phyloP scores from a whole-genome alignment of 768 basidiomycete species.

The Suillus weaverae region DNA sequence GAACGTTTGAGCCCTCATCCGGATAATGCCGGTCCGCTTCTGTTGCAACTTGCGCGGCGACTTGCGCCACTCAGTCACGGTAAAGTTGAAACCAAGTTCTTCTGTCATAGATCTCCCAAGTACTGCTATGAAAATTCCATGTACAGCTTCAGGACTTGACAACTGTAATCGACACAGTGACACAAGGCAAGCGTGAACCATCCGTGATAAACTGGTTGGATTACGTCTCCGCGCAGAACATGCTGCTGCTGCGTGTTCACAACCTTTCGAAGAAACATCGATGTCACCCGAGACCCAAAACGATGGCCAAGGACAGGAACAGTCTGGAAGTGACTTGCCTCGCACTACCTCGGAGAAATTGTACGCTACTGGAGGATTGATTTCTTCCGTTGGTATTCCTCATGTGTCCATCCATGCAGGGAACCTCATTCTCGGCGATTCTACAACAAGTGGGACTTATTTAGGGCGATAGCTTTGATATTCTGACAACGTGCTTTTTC shows the following conservation, averaged over 20 bases:
- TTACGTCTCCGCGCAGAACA: not conserved
- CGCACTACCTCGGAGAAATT: not conserved
- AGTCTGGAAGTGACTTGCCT: not conserved
- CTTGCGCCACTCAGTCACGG: no score
- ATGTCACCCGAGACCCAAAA: not conserved
- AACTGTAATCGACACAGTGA: not conserved
- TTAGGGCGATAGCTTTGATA: conserved; percentile 8
- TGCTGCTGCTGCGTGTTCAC: not conserved
- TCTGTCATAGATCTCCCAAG: not conserved
- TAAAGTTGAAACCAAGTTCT: no score
- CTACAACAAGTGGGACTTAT: conserved; percentile 62
- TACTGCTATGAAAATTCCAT: not conserved
- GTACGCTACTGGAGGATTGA: not conserved
- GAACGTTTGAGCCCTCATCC: no score
- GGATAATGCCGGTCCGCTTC: no score
- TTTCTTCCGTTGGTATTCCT: conserved; percentile 70
- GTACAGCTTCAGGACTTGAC: not conserved
- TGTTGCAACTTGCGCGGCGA: no score
- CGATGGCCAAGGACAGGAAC: not conserved
- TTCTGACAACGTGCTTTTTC: conserved; percentile 18
- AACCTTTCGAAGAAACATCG: not conserved
- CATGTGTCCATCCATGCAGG: conserved; percentile 70
- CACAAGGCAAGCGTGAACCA: not conserved
- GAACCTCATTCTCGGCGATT: conserved; percentile 68
- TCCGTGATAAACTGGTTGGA: not conserved